Conservation (phyloP, 768 basidiomycete genomes). For the Suillus weaverae region DNA sequence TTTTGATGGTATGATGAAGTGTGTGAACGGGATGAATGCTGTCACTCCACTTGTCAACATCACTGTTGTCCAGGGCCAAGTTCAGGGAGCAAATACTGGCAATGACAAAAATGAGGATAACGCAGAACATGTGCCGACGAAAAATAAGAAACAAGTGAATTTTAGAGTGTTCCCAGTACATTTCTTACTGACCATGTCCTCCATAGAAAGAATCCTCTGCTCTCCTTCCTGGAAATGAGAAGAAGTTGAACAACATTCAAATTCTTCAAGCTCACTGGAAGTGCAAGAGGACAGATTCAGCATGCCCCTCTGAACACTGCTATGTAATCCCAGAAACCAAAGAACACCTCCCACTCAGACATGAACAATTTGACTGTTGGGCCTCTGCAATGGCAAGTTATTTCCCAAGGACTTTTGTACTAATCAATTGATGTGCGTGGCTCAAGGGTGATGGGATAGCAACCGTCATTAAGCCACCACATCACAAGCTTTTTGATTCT, state of each 20-base stretch:
- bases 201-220: neutral
- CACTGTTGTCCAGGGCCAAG: neutral
- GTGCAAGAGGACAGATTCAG: neutral
- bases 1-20: neutral
- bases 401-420: too few species aligned
- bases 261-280: neutral
- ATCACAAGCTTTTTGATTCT: too few species aligned
- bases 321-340: neutral
- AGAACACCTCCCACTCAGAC: conserved; percentile 1
- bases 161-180: neutral
- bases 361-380: conserved; percentile 4
- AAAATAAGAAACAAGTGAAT: neutral
- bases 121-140: neutral
- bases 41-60: neutral
- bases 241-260: neutral
- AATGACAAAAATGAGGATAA: neutral
- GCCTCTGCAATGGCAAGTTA: conserved; percentile 2
- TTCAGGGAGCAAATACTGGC: neutral
- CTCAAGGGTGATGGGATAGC: too few species aligned
- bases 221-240: neutral
- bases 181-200: neutral
- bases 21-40: neutral
- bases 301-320: neutral
- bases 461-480: too few species aligned
- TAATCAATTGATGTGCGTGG: too few species aligned